A percentile compares a stretch with the other conserved stretches of the same genome.
phyloP scores from a whole-genome alignment of 208 protist species.

The Trypanosoma avium region DNA sequence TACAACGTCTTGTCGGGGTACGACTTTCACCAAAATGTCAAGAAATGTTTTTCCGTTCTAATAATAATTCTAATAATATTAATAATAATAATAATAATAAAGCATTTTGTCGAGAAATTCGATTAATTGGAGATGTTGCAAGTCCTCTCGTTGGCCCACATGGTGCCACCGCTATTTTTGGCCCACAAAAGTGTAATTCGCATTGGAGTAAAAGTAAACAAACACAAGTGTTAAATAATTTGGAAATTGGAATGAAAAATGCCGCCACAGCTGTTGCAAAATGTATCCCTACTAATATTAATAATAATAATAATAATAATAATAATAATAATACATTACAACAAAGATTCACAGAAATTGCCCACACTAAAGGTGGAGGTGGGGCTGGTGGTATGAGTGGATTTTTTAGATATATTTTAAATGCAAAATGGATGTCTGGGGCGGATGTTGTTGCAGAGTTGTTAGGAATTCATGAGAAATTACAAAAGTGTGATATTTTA shows the following conservation, averaged over 20 bases:
- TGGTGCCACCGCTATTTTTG: slow-evolving; percentile 71
- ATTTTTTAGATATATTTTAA: slow-evolving; percentile 61
- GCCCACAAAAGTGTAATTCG: slow-evolving; percentile 77
- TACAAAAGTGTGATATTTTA: slow-evolving; percentile 33
- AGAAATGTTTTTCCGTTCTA: slow-evolving; percentile 11
- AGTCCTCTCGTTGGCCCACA: slow-evolving; percentile 63
- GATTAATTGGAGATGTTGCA: slow-evolving; percentile 77
- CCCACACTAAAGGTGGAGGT: slow-evolving; percentile 47
- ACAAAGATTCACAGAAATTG: not conserved
- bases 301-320: not conserved
- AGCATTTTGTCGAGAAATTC: slow-evolving; percentile 30
- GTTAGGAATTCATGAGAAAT: slow-evolving; percentile 26
- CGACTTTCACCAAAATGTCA: slow-evolving; percentile 12
- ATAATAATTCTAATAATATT: too few species aligned
- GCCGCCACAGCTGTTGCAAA: slow-evolving; percentile 46
- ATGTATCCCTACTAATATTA: not conserved
- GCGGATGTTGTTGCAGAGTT: slow-evolving; percentile 61
- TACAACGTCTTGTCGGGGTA: slow-evolving; percentile 41
- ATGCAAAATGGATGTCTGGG: slow-evolving; percentile 47
- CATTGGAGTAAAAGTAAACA: slow-evolving; percentile 20
- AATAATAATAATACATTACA: not conserved
- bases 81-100: too few species aligned
- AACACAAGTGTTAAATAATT: slow-evolving; percentile 29
- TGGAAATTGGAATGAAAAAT: slow-evolving; percentile 62
- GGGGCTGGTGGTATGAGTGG: slow-evolving; percentile 82